Evolutionary conservation across 2,329 filamentous ascomycete genomes (phyloP).

Genomic region (Exophiala viscosa): DNA sequence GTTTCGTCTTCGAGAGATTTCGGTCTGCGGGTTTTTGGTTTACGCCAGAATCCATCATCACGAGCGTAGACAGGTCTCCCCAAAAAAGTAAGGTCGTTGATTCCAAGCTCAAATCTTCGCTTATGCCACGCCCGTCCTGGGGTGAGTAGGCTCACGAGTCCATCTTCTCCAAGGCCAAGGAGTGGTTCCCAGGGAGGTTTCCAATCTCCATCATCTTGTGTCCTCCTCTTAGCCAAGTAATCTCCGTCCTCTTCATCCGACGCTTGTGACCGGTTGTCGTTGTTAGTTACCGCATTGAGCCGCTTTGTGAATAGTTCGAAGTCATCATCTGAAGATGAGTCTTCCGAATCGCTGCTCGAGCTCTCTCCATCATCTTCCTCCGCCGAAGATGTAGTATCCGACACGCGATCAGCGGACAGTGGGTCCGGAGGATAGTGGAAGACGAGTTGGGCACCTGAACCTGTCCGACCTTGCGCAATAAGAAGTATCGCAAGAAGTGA

Average conservation of each 20-base stretch:
- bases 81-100: conserved; percentile 75
- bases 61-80: conserved; percentile 80
- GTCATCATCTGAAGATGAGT: conserved; percentile 25
- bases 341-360: conserved; percentile 26
- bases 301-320: conserved; percentile 21
- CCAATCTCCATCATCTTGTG: conserved; percentile 19
- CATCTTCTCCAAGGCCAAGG: conserved; percentile 69
- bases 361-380: conserved; percentile 25
- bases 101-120: conserved; percentile 72
- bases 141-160: conserved; percentile 75
- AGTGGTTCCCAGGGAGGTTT: conserved; percentile 55
- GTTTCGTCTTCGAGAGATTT: conserved; percentile 26
- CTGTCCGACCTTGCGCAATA: conserved; percentile 71
- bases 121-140: conserved; percentile 72
- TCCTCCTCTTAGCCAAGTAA: conserved; percentile 11
- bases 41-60: conserved; percentile 71
- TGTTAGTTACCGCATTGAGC: conserved; percentile 4
- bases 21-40: conserved; percentile 39
- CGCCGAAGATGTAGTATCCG: conserved; percentile 6
- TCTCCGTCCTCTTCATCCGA: conserved; percentile 20
- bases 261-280: conserved; percentile 13
- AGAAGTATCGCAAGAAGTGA: conserved; percentile 68
- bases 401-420: conserved; percentile 26
- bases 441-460: conserved; percentile 76
- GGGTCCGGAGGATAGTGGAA: conserved; percentile 74